These are phyloP conservation scores for Paraurostyla sp. DNA, from an alignment of 73 alveolate species.

Conservation along the genomic window DNA sequence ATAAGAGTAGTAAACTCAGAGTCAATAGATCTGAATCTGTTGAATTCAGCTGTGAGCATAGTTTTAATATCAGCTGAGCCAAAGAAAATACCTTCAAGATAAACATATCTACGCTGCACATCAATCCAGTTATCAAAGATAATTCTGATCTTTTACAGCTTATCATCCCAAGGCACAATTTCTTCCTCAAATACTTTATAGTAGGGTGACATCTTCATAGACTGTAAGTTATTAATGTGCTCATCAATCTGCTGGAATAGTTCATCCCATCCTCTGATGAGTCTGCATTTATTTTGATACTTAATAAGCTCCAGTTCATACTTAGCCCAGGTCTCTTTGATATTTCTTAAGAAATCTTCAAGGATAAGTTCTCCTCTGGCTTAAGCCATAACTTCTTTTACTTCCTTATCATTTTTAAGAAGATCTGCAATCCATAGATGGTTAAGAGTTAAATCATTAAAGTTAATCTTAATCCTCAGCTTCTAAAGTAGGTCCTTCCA, in stretches of 20 bases:
- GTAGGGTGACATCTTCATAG: constrained; percentile 99
- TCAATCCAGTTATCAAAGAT: constrained; percentile 99
- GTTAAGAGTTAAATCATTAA: constrained; percentile 82
- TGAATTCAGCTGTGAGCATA: constrained; percentile 98
- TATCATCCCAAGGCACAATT: constrained; percentile 98
- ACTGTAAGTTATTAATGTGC: constrained; percentile 96
- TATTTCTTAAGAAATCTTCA: constrained; percentile 92
- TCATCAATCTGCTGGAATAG: constrained; percentile 98
- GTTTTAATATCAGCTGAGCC: constrained; percentile 99
- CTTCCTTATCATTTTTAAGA: constrained; percentile 85
- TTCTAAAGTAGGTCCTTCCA: constrained; percentile 94
- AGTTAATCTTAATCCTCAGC: constrained; percentile 82
- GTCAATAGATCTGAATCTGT: constrained; percentile 98
- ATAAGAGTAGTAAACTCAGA: constrained; percentile 95
- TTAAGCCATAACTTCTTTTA: constrained; percentile 91
- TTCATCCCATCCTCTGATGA: constrained; percentile 99
- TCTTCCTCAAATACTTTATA: constrained; percentile 97
- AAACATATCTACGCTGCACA: constrained; percentile 99
- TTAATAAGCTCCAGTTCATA: constrained; percentile 97
- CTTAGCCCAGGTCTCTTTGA: constrained; percentile 93
- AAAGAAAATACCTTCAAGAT: constrained; percentile 99
- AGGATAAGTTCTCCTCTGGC: constrained; percentile 98
- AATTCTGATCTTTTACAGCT: constrained; percentile 96
- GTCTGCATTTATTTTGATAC: constrained; percentile 98
- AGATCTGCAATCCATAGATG: constrained; percentile 91